Evolutionary conservation across 2,329 filamentous ascomycete genomes (phyloP), one percentile per base, ranked within the genome.

Genomic region (Colletotrichum agaves): DNA sequence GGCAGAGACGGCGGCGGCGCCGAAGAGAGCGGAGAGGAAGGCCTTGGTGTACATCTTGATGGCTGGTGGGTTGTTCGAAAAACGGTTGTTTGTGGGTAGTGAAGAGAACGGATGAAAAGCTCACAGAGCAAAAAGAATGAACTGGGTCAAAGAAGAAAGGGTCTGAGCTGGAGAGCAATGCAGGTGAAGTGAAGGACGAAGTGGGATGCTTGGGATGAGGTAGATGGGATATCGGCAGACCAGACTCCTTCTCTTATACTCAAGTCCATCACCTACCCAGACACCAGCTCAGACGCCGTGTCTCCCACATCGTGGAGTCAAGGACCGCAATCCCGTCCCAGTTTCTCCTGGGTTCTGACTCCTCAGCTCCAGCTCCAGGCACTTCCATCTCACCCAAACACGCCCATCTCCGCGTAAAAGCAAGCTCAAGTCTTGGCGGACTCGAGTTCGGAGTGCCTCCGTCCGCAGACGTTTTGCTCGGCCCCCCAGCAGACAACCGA

Each of bases 1-100:
- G 23, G 73, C 76, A 49, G 71, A 72, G 67, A 72, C 76, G n/a
- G 71, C 71, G 12, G 70, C 57, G 58, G 73, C 74, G 37, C 76
- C 49, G 39, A 68, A 15, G 11, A 72, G 47, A 10, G 69, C 66
- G 58, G 71, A 55, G 56, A 75, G 41, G 52, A 71, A 69, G 7
- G 73, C 19, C 57, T 69, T 70, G 64, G 64, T n/a, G 64, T 59
- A 64, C 64, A 67, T 67, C 13, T 58, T 67, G 17, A 31, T 50
- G 55, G 37, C 46, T 39, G 17, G 10, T 37, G 33, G 44, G 13
- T 44, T 23, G 44, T 49, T 27, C 21, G 12, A 35, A 44, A 41
- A 50, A 31, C 37, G 31, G 35, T 23, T 43, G n/a, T 57, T 46
- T 31, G 52, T 53, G 23, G 41, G 13, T 50, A 27, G 39, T 37